Evolutionary conservation across 2,329 filamentous ascomycete species (phyloP).

Genomic region (Fusarium miscanthi): DNA sequence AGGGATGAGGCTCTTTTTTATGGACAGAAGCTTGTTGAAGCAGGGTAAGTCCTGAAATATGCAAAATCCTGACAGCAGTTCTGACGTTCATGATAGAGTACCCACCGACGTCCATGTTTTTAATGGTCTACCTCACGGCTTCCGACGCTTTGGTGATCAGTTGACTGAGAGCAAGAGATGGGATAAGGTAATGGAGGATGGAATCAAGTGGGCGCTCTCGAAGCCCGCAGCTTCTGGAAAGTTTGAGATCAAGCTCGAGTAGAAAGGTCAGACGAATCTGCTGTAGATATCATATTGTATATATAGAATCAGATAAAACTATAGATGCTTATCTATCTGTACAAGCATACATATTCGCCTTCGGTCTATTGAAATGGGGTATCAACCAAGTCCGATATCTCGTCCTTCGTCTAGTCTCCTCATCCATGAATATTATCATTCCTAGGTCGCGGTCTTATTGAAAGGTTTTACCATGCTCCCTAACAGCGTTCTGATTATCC

Average conservation of each 20-base stretch:
- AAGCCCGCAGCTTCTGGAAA: slow-evolving; percentile 48
- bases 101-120: slow-evolving; percentile 62
- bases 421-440: background rate
- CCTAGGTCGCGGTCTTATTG: background rate
- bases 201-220: slow-evolving; percentile 55
- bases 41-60: slow-evolving; percentile 50
- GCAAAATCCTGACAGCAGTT: no score
- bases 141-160: slow-evolving; percentile 54
- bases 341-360: rapidly evolving
- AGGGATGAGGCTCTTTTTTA: slow-evolving; percentile 62
- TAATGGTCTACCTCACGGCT: slow-evolving; percentile 64
- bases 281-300: rapidly evolving
- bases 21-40: slow-evolving; percentile 55
- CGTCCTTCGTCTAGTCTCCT: background rate
- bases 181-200: slow-evolving; percentile 57
- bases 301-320: background rate
- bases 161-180: slow-evolving; percentile 53
- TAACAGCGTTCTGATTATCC: slow-evolving; percentile 14
- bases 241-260: slow-evolving; percentile 34
- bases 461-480: background rate
- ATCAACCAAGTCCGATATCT: background rate
- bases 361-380: background rate
- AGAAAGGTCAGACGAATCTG: background rate
- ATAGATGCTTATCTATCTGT: background rate
- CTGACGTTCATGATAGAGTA: slow-evolving; percentile 40